Evolutionary conservation across 2,329 filamentous ascomycete species (phyloP), one percentile per base, ranked within the genome.

Genomic region (Aspergillus sergii): DNA sequence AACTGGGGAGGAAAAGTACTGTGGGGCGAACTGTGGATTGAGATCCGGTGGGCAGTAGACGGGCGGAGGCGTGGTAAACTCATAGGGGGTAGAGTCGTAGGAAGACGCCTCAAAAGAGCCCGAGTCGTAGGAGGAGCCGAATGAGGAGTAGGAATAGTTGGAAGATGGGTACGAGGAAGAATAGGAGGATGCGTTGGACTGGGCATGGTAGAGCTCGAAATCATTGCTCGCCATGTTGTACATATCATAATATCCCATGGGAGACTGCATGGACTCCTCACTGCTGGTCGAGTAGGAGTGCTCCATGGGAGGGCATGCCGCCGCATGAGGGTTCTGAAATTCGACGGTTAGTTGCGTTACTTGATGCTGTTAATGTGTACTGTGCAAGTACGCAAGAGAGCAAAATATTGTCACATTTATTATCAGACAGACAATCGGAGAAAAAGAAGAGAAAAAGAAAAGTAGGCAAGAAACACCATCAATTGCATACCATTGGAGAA

Each of bases 291-390:
- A 71, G 63, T 66, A 69, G 28, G 69, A 66, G 34, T 55, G 64
- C 54, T 72, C 68, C 68, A 72, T 71, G 46, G 68, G 66, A 30
- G 69, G 66, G 50, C 68, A 70, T 59, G 62, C 59, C 41, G 53
- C 55, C 26, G 59, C 53, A 32, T 57, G 62, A 21, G 64, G 63
- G 46, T 48, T 65, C 64, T 70, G 57, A n/a, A 50, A 26, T 28
- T 28, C n/a, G 23, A 11, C 23, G 30, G 48, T 55, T 51, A 56
- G 63, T n/a, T 30, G 45, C 19, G 12, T 39, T 19, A 45, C 48
- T 54, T 54, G 32, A 36, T 19, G 34, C 12, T 34, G 3, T 46
- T 45, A 9, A 46, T 50, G 19, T 51, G 48, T 51, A 11, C 48
- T 51, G 19, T 32, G 30, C 26, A 32, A 51, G 28, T 21, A 23